These are phyloP conservation scores for Adansonia grandidieri DNA, from an alignment of 441 rosid genomes.

Conservation along the genomic window DNA sequence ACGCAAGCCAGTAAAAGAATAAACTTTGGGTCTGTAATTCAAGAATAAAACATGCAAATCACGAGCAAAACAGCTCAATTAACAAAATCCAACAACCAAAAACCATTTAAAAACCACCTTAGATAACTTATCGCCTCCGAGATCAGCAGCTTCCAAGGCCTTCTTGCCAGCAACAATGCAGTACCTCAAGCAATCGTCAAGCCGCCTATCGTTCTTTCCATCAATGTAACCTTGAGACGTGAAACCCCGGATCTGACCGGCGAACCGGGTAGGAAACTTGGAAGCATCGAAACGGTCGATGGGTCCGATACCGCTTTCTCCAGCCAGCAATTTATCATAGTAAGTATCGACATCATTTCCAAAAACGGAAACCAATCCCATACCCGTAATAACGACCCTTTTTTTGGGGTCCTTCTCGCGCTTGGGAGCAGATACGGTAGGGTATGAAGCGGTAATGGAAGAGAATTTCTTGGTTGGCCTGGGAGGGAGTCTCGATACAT, in stretches of 20 bases:
- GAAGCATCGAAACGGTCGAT: conserved; percentile 96
- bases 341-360: conserved; percentile 86
- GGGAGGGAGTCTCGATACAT: conserved; percentile 33
- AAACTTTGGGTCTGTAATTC: conserved; percentile 16
- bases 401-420: conserved; percentile 96
- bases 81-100: conserved; percentile 15
- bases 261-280: conserved; percentile 93
- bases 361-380: conserved; percentile 93
- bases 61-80: conserved; percentile 6
- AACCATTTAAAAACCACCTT: conserved; percentile 44
- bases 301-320: conserved; percentile 84
- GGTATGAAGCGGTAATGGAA: conserved; percentile 55
- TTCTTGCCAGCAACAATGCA: conserved; percentile 97
- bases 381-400: conserved; percentile 89
- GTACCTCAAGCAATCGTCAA: conserved; percentile 94
- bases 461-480: conserved; percentile 43
- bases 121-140: conserved; percentile 74
- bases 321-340: conserved; percentile 79
- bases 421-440: conserved; percentile 69
- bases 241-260: conserved; percentile 96
- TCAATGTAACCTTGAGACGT: conserved; percentile 76
- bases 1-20: conserved; percentile 1
- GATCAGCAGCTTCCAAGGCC: conserved; percentile 86
- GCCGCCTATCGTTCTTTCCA: conserved; percentile 91
- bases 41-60: conserved; percentile 2